Base-by-base conservation (phyloP, 169 alveolate species). In the Neospora caninum region DNA sequence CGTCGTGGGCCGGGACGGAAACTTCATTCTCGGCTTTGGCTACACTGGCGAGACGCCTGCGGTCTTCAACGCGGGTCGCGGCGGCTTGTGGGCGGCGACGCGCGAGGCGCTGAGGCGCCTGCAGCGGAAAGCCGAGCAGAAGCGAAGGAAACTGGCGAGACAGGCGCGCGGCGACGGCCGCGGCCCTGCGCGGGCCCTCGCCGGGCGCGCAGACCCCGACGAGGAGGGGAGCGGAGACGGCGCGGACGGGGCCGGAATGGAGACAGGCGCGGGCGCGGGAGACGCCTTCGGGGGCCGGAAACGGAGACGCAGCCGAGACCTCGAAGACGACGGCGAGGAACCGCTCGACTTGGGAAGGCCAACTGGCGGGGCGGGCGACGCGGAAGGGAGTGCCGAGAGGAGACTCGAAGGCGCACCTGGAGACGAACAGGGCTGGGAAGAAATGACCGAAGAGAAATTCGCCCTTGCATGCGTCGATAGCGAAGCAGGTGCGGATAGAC, bases 1-100 rank as follows among this genome's bases (percentile, higher is more conserved):
- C 88, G 94, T 97, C 39, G 96, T 97, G 36, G 98, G 98, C 36
- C 91, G 98, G 82, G 98, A 97, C 94, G 98, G 98, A 29, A 97
- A 97, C 95, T 97, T 97, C 89, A 91, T 95, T 31, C 78, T 97
- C 69, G 98, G 98, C 27, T 97, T 97, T 70, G 98, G 98, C 39
- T 97, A 97, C 92, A 96, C 95, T 0, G 98, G 98, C 36, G 94
- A 96, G 0, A 93, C 54, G 0, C 83, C 92, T 39, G 92, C 92
- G 29, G 67, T 67, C 38, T 69, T 88, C 58, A 88, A 88, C 58
- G 92, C 92, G 10, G 92, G 92, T 64, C 45, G 92, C 2, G 92
- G 92, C 67, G 53, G 80, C 18, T 58, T 88, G 53, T 88, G 92
- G 92, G 42, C 43, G 36, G 92, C 92, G 34, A 54, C 54, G 0